Percentiles rank a stretch among this genome's conserved stretches.
phyloP scores from a whole-genome alignment of 192 early-diverging fungal genomes.

The Bifiguratus adelaidae region DNA sequence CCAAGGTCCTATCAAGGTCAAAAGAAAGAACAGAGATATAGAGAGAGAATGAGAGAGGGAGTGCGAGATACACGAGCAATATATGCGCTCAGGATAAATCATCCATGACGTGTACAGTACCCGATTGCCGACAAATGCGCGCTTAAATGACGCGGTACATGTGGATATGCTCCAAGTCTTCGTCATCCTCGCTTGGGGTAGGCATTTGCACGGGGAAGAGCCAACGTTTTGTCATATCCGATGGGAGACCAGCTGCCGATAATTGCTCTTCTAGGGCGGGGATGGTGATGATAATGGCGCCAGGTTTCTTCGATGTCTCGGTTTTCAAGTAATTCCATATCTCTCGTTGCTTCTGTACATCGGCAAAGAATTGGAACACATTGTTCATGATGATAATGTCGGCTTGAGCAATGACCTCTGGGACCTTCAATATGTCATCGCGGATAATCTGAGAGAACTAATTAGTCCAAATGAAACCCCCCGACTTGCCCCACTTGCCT shows the following conservation, averaged over 20 bases:
- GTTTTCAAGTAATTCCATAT: constrained; percentile 39
- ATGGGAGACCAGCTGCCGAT: constrained; percentile 36
- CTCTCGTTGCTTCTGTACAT: constrained; percentile 23
- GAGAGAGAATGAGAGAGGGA: too few relatives aligned
- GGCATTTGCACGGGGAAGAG: constrained; percentile 38
- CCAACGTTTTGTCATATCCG: constrained; percentile 20
- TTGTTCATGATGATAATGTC: constrained; percentile 52
- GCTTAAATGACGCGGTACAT: constrained; percentile 43
- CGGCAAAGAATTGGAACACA: constrained; percentile 48
- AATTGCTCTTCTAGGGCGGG: constrained; percentile 47
- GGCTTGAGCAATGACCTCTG: constrained; percentile 25
- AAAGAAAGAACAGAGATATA: too few relatives aligned
- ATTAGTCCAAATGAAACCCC: not conserved
- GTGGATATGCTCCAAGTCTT: constrained; percentile 39
- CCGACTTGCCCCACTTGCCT: constrained; percentile 15
- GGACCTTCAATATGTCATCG: constrained; percentile 29
- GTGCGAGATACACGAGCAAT: too few relatives aligned
- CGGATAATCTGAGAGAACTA: constrained; percentile 21
- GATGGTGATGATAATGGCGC: constrained; percentile 29
- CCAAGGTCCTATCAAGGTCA: too few relatives aligned
- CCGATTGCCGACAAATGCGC: too few relatives aligned
- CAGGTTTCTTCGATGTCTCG: constrained; percentile 24
- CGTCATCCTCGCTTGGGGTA: constrained; percentile 39
- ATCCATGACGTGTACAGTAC: too few relatives aligned
- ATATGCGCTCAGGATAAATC: too few relatives aligned